These are phyloP conservation scores for Xylaria bambusicola DNA, from an alignment of 495 filamentous ascomycete species.

Conservation along the genomic window DNA sequence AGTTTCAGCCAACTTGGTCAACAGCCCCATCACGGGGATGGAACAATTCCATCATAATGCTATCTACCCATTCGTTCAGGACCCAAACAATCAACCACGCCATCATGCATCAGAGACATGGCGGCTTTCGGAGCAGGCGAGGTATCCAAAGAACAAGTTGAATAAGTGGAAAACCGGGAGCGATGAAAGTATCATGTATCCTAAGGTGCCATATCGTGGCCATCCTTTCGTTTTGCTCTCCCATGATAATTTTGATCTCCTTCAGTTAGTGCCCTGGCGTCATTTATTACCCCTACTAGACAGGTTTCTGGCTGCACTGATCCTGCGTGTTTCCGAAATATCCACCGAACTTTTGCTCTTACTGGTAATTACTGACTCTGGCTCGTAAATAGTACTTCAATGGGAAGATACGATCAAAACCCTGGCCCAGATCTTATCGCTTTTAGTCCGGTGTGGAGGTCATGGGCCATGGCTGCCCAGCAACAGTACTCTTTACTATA, in stretches of 20 bases:
- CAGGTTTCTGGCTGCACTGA: too few species aligned
- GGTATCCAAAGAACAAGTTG: conserved; percentile 24
- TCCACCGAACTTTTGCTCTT: too few species aligned
- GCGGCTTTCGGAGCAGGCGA: conserved; percentile 27
- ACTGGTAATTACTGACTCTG: too few species aligned
- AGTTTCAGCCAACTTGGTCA: conserved; percentile 57
- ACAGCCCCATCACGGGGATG: conserved; percentile 48
- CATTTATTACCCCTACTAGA: too few species aligned
- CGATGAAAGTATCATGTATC: conserved; percentile 31
- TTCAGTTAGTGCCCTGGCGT: too few species aligned
- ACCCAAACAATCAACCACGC: conserved; percentile 25
- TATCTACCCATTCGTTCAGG: conserved; percentile 51
- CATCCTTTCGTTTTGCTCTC: conserved; percentile 51
- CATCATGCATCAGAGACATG: conserved; percentile 26
- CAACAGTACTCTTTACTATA: conserved; percentile 58
- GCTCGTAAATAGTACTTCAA: too few species aligned
- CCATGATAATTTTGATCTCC: conserved; percentile 40
- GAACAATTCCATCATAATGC: conserved; percentile 51
- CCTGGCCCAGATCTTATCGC: conserved; percentile 29
- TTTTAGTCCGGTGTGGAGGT: conserved; percentile 38
- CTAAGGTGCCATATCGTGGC: conserved; percentile 35
- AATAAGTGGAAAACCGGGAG: conserved; percentile 7
- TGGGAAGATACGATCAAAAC: conserved; percentile 35
- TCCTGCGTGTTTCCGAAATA: too few species aligned
- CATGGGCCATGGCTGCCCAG: conserved; percentile 56